Conservation (phyloP, 345 rosid species). For the Barbarea vulgaris region DNA sequence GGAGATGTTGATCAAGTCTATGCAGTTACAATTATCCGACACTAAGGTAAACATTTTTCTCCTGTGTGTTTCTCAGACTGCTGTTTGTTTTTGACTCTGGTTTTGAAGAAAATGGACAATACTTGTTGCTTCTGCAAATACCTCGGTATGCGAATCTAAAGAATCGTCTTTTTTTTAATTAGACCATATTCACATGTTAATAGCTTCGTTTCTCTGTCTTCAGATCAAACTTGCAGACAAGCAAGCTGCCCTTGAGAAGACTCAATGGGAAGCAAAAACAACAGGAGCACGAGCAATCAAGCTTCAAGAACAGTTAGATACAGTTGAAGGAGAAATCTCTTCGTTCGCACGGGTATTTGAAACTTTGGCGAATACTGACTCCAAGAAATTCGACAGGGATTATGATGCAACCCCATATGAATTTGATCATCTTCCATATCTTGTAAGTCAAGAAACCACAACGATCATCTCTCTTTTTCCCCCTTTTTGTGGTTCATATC, state of each 20-base stretch:
- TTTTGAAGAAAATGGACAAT: conserved; percentile 12
- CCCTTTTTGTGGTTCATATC: not conserved
- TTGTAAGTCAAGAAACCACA: conserved; percentile 51
- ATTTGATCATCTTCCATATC: conserved; percentile 56
- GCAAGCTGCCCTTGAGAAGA: conserved; percentile 92
- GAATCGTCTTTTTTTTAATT: not conserved
- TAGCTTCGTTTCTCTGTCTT: conserved; percentile 6
- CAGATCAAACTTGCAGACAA: conserved; percentile 94
- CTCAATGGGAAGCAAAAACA: conserved; percentile 90
- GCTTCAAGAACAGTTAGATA: conserved; percentile 72
- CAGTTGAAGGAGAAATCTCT: conserved; percentile 69
- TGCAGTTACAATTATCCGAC: conserved; percentile 78
- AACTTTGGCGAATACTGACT: conserved; percentile 53
- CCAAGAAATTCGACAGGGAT: conserved; percentile 46
- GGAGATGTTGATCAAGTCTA: conserved; percentile 67
- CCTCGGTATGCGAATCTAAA: not conserved
- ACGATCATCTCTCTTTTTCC: not conserved
- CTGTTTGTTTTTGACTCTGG: not conserved
- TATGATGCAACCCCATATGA: conserved; percentile 59
- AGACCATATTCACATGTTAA: conserved; percentile 19
- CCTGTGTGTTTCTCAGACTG: not conserved
- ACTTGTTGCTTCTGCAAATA: not conserved
- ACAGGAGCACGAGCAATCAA: conserved; percentile 61
- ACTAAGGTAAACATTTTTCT: conserved; percentile 60
- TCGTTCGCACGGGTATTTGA: conserved; percentile 59